Evolutionary conservation across 805 yeast species (phyloP), one percentile per base, ranked within the genome.

Genomic region (Saturnispora gosingensis): DNA sequence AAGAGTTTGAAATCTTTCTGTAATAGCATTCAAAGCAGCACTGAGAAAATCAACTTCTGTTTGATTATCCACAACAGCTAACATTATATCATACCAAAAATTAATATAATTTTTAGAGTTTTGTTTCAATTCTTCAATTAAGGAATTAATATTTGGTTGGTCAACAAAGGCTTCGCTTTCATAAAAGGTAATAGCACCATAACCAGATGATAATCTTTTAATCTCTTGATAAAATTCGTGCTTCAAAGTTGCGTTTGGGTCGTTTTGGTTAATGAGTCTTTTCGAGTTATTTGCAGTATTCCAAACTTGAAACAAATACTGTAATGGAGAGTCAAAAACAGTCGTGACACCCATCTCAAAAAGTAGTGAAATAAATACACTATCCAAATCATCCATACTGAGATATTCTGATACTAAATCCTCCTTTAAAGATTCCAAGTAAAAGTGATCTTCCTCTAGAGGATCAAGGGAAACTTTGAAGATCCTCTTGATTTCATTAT

Each of bases 151-250:
- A 45, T 58, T 47, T 22, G 73, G 70, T 54, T 68, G 67, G 55
- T 73, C 70, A 39, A 71, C 53, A 52, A 77, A 76, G 77, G 78
- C 77, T 51, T 83, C 90, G 9, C 85, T 83, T 3, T 81, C 76
- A 64, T 82, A 88, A 61, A 85, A 82, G 22, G 82, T 66, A 22
- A 85, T 81, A 28, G 82, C 69, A 0, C 87, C 88, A 65, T 82
- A 86, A 25, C 85, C 80, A 13, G 81, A 68, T 15, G 78, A 62
- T 42, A 77, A 68, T 42, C 76, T 64, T 45, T 77, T 72, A 24
- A 78, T 67, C 53, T 80, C 80, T 51, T 74, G 71, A 48, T 81
- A 65, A 6, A 80, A 52, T 5, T 59, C 60, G 2, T 69, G 36
- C 54, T 79, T 77, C 15, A 60, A 60, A 1, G 64, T 63, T 50